Evolutionary conservation across 2,329 filamentous ascomycete genomes (phyloP).

Genomic region (Claviceps fusiformis): DNA sequence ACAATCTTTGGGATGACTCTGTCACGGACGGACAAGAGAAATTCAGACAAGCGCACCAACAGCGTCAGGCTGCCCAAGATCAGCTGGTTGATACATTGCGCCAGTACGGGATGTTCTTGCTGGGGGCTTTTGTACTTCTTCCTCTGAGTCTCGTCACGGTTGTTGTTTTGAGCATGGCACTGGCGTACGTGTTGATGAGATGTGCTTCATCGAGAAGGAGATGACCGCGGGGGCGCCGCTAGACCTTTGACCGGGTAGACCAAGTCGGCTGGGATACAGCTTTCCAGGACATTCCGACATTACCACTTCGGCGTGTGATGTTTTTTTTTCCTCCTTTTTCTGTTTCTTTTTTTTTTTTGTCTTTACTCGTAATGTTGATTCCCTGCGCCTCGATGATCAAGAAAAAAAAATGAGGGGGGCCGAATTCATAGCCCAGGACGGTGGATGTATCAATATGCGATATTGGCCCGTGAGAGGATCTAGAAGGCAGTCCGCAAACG

Average conservation of each 20-base stretch:
- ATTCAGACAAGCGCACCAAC: constrained; percentile 16
- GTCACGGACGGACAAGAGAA: constrained; percentile 11
- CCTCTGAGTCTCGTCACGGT: constrained; percentile 27
- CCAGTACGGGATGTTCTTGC: constrained; percentile 25
- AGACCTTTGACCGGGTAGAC: constrained; percentile 12
- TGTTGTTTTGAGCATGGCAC: constrained; percentile 20
- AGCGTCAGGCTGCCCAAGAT: constrained; percentile 21
- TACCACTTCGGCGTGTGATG: constrained; percentile 7
- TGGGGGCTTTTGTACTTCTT: constrained; percentile 33
- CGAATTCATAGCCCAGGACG: background rate
- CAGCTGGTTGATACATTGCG: constrained; percentile 28
- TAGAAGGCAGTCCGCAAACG: background rate
- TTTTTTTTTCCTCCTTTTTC: constrained; percentile 5
- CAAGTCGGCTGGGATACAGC: constrained; percentile 3
- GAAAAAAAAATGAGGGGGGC: background rate
- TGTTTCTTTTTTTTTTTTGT: background rate
- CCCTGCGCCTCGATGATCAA: background rate
- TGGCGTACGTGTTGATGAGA: constrained; percentile 28
- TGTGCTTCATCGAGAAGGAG: constrained; percentile 8
- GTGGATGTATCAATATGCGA: background rate
- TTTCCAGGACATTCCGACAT: constrained; percentile 1
- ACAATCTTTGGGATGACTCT: constrained; percentile 11
- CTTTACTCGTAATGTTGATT: background rate
- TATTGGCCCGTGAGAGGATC: background rate
- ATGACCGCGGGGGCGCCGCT: background rate